Evolutionary conservation across 495 filamentous ascomycete species (phyloP).

Genomic region (Tuber indicum): DNA sequence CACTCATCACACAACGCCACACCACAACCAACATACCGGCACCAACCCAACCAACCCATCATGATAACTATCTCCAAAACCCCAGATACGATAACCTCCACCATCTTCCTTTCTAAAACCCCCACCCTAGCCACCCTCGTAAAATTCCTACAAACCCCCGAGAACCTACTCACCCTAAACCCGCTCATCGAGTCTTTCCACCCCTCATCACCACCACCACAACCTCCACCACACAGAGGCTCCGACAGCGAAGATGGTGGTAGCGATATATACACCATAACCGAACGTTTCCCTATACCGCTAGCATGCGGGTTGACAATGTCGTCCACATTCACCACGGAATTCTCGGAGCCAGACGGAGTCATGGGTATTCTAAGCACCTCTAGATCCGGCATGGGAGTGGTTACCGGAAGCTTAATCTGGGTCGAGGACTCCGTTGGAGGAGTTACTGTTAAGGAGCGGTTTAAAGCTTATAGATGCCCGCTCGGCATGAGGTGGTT

Average conservation of each 20-base stretch:
- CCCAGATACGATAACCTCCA: constrained; percentile 6
- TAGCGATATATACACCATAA: constrained; percentile 2
- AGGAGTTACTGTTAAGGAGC: constrained; percentile 13
- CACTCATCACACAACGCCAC: neutral
- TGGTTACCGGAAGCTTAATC: neutral
- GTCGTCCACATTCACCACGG: neutral
- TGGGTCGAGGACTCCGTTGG: neutral
- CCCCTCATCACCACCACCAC: neutral
- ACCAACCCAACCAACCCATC: neutral
- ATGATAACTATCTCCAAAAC: neutral
- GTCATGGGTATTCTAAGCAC: neutral
- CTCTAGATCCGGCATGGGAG: neutral
- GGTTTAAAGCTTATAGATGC: constrained; percentile 8
- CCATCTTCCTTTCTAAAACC: neutral
- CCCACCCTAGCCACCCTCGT: neutral
- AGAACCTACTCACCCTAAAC: constrained; percentile 12
- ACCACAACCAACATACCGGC: neutral
- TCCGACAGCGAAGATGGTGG: neutral
- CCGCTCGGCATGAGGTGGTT: constrained; percentile 19
- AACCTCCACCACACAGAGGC: neutral
- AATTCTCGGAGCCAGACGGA: neutral
- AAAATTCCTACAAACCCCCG: constrained; percentile 10
- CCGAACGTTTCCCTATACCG: neutral
- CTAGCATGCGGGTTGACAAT: neutral
- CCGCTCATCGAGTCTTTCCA: neutral